A percentile compares a stretch with the other conserved stretches of the same genome.
Evolutionary conservation across 495 filamentous ascomycete species (phyloP).

Genomic region (Annulohypoxylon nitens): DNA sequence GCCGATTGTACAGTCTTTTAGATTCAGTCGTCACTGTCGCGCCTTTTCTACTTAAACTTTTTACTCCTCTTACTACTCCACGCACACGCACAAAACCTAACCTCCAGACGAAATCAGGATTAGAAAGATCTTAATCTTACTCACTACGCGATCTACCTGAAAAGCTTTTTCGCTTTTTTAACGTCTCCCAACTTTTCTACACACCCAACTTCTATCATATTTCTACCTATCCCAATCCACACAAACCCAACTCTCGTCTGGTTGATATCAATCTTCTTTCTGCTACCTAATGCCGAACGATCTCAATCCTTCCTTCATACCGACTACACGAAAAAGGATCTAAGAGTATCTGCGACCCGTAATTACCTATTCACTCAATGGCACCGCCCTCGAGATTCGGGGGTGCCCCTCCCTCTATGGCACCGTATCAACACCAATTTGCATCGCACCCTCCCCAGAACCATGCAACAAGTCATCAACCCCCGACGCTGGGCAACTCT

Average conservation of each 20-base stretch:
- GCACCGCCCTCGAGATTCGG: conserved; percentile 51
- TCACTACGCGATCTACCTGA: not conserved
- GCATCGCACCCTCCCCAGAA: conserved; percentile 55
- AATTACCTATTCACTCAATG: conserved; percentile 32
- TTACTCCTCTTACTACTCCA: not conserved
- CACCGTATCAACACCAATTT: conserved; percentile 63
- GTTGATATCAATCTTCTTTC: conserved; percentile 3
- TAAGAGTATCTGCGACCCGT: conserved; percentile 12
- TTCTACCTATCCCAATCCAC: not conserved
- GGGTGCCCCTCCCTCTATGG: conserved; percentile 52
- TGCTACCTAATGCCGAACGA: conserved; percentile 32
- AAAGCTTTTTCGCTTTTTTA: not conserved
- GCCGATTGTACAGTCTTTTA: conserved; percentile 25
- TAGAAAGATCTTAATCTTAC: not conserved
- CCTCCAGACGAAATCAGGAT: not conserved
- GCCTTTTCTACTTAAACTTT: not conserved
- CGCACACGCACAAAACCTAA: not conserved
- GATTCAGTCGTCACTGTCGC: conserved; percentile 17
- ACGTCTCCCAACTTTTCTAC: not conserved
- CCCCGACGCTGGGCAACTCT: conserved; percentile 52
- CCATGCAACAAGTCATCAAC: conserved; percentile 58
- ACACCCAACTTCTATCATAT: not conserved
- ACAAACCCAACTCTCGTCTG: not conserved
- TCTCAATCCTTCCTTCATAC: conserved; percentile 17
- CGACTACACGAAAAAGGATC: conserved; percentile 28